Evolutionary conservation across 2,329 filamentous ascomycete species (phyloP).

Genomic region (Coniochaeta prunicola): DNA sequence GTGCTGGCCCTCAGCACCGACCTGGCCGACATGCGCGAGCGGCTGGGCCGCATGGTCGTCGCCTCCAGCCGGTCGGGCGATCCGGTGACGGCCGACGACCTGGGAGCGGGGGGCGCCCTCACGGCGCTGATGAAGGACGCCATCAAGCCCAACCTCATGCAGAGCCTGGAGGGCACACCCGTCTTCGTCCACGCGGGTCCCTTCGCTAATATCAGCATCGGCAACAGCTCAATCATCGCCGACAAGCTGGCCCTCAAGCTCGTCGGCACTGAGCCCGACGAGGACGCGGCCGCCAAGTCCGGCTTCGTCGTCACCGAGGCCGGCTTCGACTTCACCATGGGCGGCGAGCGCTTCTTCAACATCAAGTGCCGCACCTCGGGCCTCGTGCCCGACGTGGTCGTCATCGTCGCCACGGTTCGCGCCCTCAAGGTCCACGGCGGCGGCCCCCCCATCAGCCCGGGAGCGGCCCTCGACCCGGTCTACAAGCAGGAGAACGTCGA

Average conservation of each 20-base stretch:
- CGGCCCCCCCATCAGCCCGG: slow-evolving; percentile 86
- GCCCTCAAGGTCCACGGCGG: slow-evolving; percentile 96
- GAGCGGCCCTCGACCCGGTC: slow-evolving; percentile 74
- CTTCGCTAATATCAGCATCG: slow-evolving; percentile 97
- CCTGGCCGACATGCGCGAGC: slow-evolving; percentile 82
- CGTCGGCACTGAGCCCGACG: slow-evolving; percentile 85
- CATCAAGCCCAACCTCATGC: slow-evolving; percentile 98
- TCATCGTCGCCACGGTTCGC: slow-evolving; percentile 91
- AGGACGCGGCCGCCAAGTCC: slow-evolving; percentile 72
- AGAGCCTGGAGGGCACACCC: slow-evolving; percentile 92
- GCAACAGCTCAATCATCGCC: slow-evolving; percentile 89
- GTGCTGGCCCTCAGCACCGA: slow-evolving; percentile 90
- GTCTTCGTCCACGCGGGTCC: slow-evolving; percentile 97
- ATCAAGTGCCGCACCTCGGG: slow-evolving; percentile 98
- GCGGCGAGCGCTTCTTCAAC: slow-evolving; percentile 98
- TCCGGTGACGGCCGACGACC: slow-evolving; percentile 90
- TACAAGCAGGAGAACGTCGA: slow-evolving; percentile 94
- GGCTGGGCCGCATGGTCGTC: slow-evolving; percentile 92
- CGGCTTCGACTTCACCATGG: slow-evolving; percentile 99
- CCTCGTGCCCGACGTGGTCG: slow-evolving; percentile 84
- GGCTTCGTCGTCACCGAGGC: slow-evolving; percentile 96
- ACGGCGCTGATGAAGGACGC: slow-evolving; percentile 96
- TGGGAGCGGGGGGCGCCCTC: slow-evolving; percentile 85
- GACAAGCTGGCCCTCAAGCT: slow-evolving; percentile 96
- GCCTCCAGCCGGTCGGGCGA: slow-evolving; percentile 80